Conservation (phyloP, 1,284 basidiomycete genomes). For the Uromyces viciae-fabae region DNA sequence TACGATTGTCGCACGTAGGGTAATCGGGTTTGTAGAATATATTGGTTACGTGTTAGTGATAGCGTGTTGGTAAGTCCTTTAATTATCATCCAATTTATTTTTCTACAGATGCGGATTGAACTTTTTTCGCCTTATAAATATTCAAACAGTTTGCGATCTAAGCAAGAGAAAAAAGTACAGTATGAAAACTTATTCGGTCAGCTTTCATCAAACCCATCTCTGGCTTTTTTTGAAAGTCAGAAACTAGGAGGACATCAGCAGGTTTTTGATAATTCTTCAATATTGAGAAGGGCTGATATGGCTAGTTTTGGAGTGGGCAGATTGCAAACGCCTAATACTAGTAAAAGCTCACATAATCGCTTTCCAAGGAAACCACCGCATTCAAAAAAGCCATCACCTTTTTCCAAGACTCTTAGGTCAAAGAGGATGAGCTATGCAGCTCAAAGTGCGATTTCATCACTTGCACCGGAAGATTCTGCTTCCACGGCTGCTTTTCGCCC, state of each 20-base stretch:
- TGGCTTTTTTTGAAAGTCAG: neutral
- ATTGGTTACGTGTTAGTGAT: conserved; percentile 20
- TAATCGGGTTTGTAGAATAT: conserved; percentile 26
- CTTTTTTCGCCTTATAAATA: neutral
- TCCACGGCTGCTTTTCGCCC: conserved; percentile 41
- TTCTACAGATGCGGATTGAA: neutral
- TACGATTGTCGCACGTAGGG: conserved; percentile 27
- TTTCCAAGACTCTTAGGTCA: neutral
- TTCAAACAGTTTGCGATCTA: neutral
- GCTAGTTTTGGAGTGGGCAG: conserved; percentile 4
- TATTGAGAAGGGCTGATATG: neutral
- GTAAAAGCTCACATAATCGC: no score
- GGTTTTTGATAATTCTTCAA: neutral
- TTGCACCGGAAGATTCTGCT: conserved; percentile 40
- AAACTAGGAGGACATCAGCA: neutral
- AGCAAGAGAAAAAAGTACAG: neutral
- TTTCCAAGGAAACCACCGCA: neutral
- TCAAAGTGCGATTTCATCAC: conserved; percentile 18
- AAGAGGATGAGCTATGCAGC: conserved; percentile 22
- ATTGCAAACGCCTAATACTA: no score
- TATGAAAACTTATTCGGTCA: conserved; percentile 18
- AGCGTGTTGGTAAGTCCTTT: conserved; percentile 16
- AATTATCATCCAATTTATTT: neutral
- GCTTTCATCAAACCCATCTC: conserved; percentile 12
- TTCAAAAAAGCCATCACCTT: neutral